Conservation (phyloP, 2,329 filamentous ascomycete species). For the Aspergillus uvarum region DNA sequence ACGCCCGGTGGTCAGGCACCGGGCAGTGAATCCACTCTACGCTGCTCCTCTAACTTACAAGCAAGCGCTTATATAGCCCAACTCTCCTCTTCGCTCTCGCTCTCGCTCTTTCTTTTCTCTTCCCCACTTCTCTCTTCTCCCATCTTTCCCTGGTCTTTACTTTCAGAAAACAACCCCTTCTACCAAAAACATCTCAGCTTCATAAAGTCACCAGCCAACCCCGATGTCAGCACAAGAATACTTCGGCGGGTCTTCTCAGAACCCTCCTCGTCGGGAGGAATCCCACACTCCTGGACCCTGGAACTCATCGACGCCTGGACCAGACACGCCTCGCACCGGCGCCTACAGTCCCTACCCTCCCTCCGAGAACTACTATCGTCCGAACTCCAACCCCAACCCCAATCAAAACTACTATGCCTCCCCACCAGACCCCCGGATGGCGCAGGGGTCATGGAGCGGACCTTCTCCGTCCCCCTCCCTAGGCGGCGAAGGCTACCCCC, state of each 20-base stretch:
- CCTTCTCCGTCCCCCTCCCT: neutral
- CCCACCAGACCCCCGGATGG: neutral
- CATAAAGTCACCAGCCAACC: neutral
- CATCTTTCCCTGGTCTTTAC: too few species aligned
- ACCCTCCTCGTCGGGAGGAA: neutral
- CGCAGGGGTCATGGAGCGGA: neutral
- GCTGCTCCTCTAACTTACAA: too few species aligned
- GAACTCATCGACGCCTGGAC: neutral
- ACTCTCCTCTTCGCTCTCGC: too few species aligned
- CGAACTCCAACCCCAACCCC: neutral
- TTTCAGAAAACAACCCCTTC: too few species aligned
- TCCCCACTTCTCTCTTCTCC: neutral
- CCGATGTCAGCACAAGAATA: constrained; percentile 6
- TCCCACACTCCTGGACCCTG: neutral
- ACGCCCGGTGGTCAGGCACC: neutral
- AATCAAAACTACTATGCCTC: neutral
- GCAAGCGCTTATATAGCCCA: too few species aligned
- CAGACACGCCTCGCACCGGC: neutral
- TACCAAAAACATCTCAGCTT: too few species aligned
- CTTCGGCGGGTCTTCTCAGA: neutral
- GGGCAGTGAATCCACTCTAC: neutral
- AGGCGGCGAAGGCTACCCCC: neutral
- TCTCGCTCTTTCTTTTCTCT: neutral
- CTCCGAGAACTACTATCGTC: neutral
- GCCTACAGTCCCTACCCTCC: neutral